phyloP scores from a whole-genome alignment of 371 early-diverging fungal genomes.

The Lichtheimia corymbifera region DNA sequence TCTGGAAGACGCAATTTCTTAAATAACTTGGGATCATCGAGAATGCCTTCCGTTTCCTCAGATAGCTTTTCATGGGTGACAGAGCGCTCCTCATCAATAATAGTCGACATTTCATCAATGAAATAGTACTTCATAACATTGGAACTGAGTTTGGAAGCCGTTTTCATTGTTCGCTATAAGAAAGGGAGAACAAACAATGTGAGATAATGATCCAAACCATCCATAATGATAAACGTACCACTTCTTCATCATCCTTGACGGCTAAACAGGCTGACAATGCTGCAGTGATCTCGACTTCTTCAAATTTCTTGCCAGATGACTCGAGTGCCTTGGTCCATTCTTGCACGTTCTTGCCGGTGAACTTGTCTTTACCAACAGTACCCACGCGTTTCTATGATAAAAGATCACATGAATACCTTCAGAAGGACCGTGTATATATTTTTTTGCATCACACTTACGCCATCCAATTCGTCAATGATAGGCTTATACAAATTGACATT shows the following conservation, averaged over 20 bases:
- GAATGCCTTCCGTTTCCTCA: conserved; percentile 68
- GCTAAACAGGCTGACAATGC: conserved; percentile 79
- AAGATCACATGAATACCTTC: not conserved
- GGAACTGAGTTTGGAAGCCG: conserved; percentile 76
- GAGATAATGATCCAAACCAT: not conserved
- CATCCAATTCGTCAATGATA: conserved; percentile 46
- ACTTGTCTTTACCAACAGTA: conserved; percentile 77
- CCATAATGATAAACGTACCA: conserved; percentile 48
- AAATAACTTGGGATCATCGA: conserved; percentile 69
- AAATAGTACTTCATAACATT: conserved; percentile 85
- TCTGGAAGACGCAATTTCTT: conserved; percentile 68
- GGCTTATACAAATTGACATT: conserved; percentile 61
- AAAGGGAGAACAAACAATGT: conserved; percentile 1
- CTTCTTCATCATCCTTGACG: conserved; percentile 88
- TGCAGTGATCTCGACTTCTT: conserved; percentile 71
- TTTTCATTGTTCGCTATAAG: conserved; percentile 65
- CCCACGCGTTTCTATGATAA: conserved; percentile 70
- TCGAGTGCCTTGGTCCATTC: conserved; percentile 77
- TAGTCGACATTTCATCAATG: conserved; percentile 78
- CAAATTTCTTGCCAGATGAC: conserved; percentile 46
- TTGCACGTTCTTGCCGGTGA: conserved; percentile 73
- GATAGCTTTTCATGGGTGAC: conserved; percentile 90
- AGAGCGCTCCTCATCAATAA: conserved; percentile 86
- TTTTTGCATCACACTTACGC: conserved; percentile 23
- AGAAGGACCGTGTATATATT: not conserved